Evolutionary conservation across 2,329 filamentous ascomycete species (phyloP), one percentile per base, ranked within the genome.

Genomic region (Aspergillus tanneri): DNA sequence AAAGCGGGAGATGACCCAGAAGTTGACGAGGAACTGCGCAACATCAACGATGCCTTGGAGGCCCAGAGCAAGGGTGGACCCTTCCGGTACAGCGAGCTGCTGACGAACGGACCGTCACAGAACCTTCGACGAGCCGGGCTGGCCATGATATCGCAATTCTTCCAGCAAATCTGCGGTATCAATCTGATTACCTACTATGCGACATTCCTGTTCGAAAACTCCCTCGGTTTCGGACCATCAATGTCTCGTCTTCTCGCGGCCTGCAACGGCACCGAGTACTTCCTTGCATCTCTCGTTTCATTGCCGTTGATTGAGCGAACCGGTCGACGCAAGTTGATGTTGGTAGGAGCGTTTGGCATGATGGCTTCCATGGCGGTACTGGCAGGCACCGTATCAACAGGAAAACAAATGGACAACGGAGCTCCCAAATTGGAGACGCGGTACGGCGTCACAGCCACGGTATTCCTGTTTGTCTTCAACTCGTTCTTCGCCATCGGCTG

Each of bases 401-500:
- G 39, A 3, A 32, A n/a, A 3, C 27, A 21, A 14, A 9, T 34
- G 11, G 34, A 44, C 10, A 49, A 44, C 5, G 46, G 40, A 8
- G 40, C 46, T 8, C 40, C 46, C 1, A 22, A 11, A 34, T 25
- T 44, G 2, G 45, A 47, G 9, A 47, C 38, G 3, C 22, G 18
- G 10, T 41, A 47, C n/a, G 45, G 37, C 4, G 37, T 47, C 10
- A 47, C 45, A 3, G 45, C 45, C 2, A 49, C 41, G 6, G 60
- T 62, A 2, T 66, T 65, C 45, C 49, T 86, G 11, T 86, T 86
- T 64, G 78, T 81, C 3, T 86, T 85, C 67, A 85, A 85, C 51
- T 82, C 82, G 1, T 83, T 81, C 48, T 86, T 85, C 50, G 83
- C 81, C 16, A 78, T 82, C 0, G 83, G 79, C 0, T 84, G 80